Evolutionary conservation across 1,284 basidiomycete genomes (phyloP), one percentile per base, ranked within the genome.

Genomic region (Ganoderma multipileum): DNA sequence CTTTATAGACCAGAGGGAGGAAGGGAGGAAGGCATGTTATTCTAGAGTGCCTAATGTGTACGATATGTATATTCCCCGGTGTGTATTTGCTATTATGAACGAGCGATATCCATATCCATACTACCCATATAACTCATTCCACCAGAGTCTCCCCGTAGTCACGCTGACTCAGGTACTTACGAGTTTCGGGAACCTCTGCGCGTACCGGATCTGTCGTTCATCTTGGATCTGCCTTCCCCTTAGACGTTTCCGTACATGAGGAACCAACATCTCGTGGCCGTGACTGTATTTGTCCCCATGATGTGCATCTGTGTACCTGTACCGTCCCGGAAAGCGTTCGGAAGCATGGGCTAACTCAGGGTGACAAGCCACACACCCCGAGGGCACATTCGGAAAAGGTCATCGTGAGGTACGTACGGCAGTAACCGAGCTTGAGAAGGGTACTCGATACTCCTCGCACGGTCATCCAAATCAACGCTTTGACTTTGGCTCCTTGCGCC

Each of bases 21-120:
- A 38, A 18, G 26, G 8, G 50, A 39, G n/a, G 6, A 28, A 38
- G n/a, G 33, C 14, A 20, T 33, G 33, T 55, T 68, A 65, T 23
- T 30, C 11, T 68, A 68, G 20, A 50, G 55, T 59, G 8, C 39
- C 57, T 72, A 72, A 72, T 72, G 52, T 71, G 66, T 71, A 69
- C 7, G 63, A 61, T 64, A 61, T 64, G 61, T 68, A 68, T 30
- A 39, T 58, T 58, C 11, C 38, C 23, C 23, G 20, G 38, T 47
- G 63, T 71, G 68, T 71, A 69, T 67, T 38, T 61, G 67, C 65
- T 66, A 55, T 59, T 18, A 28, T 41, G 58, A 39, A n/a, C n/a
- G 47, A 41, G 20, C 58, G 38, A 38, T n/a, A 26, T 18, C 26
- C 54, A n/a, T 54, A 28, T 5, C 9, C 26, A 16, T 52, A 52